A percentile compares a stretch with the other conserved stretches of the same genome.
These are phyloP conservation scores for Podospora didyma DNA, from an alignment of 495 filamentous ascomycete genomes.

Conservation along the genomic window DNA sequence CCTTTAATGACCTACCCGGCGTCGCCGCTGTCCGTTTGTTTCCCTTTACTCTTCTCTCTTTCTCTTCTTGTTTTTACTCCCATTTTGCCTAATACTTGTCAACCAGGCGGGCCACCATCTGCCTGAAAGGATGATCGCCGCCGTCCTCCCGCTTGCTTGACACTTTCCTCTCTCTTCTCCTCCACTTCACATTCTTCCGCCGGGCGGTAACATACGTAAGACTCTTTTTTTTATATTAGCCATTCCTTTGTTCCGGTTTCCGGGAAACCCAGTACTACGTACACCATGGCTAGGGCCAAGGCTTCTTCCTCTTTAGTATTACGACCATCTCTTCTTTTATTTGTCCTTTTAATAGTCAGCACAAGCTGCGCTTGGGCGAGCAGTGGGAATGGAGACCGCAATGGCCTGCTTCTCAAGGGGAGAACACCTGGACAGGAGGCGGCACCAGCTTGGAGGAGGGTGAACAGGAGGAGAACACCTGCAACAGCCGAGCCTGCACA, in stretches of 20 bases:
- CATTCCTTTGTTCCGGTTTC: not conserved
- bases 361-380: conserved; percentile 23
- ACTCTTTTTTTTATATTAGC: not conserved
- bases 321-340: conserved; percentile 12
- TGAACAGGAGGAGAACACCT: not conserved
- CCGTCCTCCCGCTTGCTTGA: conserved; percentile 8
- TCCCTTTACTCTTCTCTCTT: conserved; percentile 9
- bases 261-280: not conserved
- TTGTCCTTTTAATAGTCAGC: conserved; percentile 4
- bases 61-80: conserved; percentile 16
- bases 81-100: conserved; percentile 20
- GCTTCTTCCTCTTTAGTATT: conserved; percentile 1
- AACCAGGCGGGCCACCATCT: conserved; percentile 6
- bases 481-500: not conserved
- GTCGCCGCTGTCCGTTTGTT: not conserved
- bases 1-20: conserved; percentile 1
- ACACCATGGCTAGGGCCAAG: conserved; percentile 13
- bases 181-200: conserved; percentile 21
- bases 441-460: not conserved
- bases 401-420: not conserved
- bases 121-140: conserved; percentile 32
- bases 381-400: not conserved
- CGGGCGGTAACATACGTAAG: conserved; percentile 17
- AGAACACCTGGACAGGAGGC: not conserved
- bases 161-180: not conserved